Base-by-base conservation (phyloP, 2,329 filamentous ascomycete genomes). In the Fusarium xylarioides region DNA sequence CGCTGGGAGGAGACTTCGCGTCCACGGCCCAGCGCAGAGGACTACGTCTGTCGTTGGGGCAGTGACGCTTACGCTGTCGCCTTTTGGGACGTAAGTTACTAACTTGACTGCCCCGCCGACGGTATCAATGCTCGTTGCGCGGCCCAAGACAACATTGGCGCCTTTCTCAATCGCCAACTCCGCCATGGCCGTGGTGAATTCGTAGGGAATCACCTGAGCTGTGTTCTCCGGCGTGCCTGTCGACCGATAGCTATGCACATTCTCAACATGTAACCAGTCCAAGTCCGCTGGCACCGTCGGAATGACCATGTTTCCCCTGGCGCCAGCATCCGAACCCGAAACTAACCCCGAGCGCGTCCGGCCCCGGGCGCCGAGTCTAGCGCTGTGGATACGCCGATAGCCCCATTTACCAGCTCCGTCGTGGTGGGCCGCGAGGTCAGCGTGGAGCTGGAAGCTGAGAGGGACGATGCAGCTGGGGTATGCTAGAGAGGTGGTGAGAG, bases 381-480 rank as follows among this genome's bases (percentile, higher is more conserved):
- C 42, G n/a, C 42, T 44, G 11, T 44, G 42, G n/a, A 44, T 44
- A 16, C 42, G 42, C n/a, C 42, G 42, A 44, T 44, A 44, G 42
- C 42, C 42, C 42, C 42, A 44, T 44, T 26, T 44, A 11, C 18
- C 42, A 2, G n/a, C 42, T 44, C 42, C 42, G n/a, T 1, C 11
- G 42, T 44, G 42, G n/a, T 26, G 11, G 42, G 42, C 42, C 11
- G 42, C 42, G n/a, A 44, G 42, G 42, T 44, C 42, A 16, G 42
- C 42, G 42, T 44, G 42, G 42, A 44, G 42, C 42, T 44, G 42
- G n/a, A 44, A 44, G 42, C 42, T 44, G n/a, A 44, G 42, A 44
- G 42, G 42, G n/a, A 44, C 42, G n/a, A 44, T 12, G 16, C 42
- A 44, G 12, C 42, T 44, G 42, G 42, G 42, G 16, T 12, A 18